Percentiles rank a stretch among this genome's conserved stretches.
Conservation (phyloP, 441 rosid genomes). For the Populus hybrid region DNA sequence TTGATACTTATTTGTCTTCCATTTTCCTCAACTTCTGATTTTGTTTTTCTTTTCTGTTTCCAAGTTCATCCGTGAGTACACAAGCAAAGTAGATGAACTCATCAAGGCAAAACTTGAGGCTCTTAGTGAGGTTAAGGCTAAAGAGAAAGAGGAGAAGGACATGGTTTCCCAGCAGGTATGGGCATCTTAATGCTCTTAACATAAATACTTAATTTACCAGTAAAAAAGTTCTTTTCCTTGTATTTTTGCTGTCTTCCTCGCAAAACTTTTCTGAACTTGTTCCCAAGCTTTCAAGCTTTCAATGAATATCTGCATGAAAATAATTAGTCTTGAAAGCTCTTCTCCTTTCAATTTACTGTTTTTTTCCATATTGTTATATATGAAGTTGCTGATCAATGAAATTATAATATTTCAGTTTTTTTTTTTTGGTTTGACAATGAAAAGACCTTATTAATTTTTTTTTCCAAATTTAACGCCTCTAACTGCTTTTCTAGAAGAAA, state of each 20-base stretch:
- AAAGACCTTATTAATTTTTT: not conserved
- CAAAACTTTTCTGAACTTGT: not conserved
- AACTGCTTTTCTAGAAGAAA: not conserved
- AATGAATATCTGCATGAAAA: not conserved
- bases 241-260: not conserved
- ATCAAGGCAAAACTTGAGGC: constrained; percentile 71
- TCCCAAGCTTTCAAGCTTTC: not conserved
- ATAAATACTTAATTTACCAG: not conserved
- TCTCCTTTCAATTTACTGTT: no score
- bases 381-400: not conserved
- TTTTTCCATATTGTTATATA: not conserved
- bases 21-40: not conserved
- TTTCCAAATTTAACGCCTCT: not conserved
- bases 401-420: not conserved
- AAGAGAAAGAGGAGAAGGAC: constrained; percentile 83
- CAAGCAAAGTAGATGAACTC: constrained; percentile 84
- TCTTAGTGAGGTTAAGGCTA: constrained; percentile 59
- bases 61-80: constrained; percentile 82
- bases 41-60: not conserved
- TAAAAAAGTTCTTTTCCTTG: not conserved
- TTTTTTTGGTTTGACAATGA: not conserved
- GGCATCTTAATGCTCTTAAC: not conserved
- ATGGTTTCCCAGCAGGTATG: constrained; percentile 78
- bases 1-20: not conserved
- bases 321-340: not conserved